Evolutionary conservation across 352 stramenopile species (phyloP).

Genomic region (Globisporangium irregulare): DNA sequence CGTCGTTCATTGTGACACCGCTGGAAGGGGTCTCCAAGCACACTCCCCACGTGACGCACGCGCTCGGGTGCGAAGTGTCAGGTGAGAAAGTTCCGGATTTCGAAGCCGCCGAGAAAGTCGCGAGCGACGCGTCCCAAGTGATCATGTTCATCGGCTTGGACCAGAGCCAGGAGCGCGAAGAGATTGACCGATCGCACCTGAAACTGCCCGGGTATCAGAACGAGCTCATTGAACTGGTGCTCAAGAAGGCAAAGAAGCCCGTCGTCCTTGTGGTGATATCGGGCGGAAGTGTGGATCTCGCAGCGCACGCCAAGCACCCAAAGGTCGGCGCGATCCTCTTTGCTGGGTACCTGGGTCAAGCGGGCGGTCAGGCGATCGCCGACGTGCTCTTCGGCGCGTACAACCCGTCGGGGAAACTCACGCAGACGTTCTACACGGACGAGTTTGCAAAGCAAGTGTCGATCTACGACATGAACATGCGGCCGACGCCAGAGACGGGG

Average conservation of each 20-base stretch:
- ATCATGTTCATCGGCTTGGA: slow-evolving; percentile 71
- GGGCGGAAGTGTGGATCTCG: slow-evolving; percentile 75
- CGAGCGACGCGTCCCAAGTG: slow-evolving; percentile 33
- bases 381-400: slow-evolving; percentile 74
- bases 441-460: slow-evolving; percentile 47
- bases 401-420: slow-evolving; percentile 63
- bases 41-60: slow-evolving; percentile 29
- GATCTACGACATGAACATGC: slow-evolving; percentile 87
- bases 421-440: slow-evolving; percentile 70
- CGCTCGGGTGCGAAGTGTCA: slow-evolving; percentile 57
- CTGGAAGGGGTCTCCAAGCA: slow-evolving; percentile 40
- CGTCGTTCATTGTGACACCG: slow-evolving; percentile 58
- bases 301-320: slow-evolving; percentile 45
- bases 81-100: slow-evolving; percentile 49
- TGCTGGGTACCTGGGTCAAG: slow-evolving; percentile 65
- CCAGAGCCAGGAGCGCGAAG: slow-evolving; percentile 62
- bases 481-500: slow-evolving; percentile 45
- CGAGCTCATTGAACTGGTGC: slow-evolving; percentile 53
- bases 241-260: slow-evolving; percentile 38
- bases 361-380: slow-evolving; percentile 61
- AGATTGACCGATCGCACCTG: slow-evolving; percentile 58
- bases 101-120: slow-evolving; percentile 38
- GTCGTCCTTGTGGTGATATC: slow-evolving; percentile 82
- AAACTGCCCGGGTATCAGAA: slow-evolving; percentile 60
- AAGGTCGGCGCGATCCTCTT: slow-evolving; percentile 72